Evolutionary conservation across 2,329 filamentous ascomycete species (phyloP).

Genomic region (Fusarium citri): DNA sequence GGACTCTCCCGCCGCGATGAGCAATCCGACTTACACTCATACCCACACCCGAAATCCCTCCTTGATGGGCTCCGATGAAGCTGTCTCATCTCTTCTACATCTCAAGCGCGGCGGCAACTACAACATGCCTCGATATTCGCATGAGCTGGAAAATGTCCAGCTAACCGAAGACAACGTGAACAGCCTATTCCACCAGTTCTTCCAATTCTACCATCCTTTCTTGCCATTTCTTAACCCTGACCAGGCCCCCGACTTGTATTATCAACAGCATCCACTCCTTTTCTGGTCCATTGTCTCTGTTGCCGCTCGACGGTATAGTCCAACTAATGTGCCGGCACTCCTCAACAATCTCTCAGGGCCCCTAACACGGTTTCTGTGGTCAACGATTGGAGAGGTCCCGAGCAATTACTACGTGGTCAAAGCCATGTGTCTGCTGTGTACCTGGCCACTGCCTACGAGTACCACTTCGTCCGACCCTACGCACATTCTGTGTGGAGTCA

Average conservation of each 20-base stretch:
- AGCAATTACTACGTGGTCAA: conserved; percentile 85
- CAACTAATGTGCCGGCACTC: conserved; percentile 67
- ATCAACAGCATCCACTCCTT: conserved; percentile 80
- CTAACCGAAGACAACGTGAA: conserved; percentile 72
- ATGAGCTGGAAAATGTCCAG: conserved; percentile 72
- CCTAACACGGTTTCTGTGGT: conserved; percentile 79
- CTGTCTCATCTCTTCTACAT: conserved; percentile 73
- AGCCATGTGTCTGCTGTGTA: conserved; percentile 81
- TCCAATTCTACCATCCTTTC: conserved; percentile 80
- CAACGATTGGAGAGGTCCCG: conserved; percentile 79
- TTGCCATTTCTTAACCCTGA: conserved; percentile 77
- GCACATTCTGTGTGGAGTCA: conserved; percentile 82
- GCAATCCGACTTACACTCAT: conserved; percentile 67
- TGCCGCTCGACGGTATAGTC: conserved; percentile 76
- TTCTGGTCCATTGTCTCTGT: conserved; percentile 88
- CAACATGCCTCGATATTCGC: conserved; percentile 67
- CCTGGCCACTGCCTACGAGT: conserved; percentile 86
- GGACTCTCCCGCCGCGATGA: conserved; percentile 66
- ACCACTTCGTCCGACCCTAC: conserved; percentile 84
- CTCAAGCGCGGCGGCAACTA: conserved; percentile 74
- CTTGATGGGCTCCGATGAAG: conserved; percentile 75
- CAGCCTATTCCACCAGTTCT: conserved; percentile 79
- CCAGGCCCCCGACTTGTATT: conserved; percentile 78
- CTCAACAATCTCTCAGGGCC: conserved; percentile 75
- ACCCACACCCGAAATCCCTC: conserved; percentile 72